Evolutionary conservation across 305 asterid species (phyloP).

Genomic region (Fraxinus paxiana): DNA sequence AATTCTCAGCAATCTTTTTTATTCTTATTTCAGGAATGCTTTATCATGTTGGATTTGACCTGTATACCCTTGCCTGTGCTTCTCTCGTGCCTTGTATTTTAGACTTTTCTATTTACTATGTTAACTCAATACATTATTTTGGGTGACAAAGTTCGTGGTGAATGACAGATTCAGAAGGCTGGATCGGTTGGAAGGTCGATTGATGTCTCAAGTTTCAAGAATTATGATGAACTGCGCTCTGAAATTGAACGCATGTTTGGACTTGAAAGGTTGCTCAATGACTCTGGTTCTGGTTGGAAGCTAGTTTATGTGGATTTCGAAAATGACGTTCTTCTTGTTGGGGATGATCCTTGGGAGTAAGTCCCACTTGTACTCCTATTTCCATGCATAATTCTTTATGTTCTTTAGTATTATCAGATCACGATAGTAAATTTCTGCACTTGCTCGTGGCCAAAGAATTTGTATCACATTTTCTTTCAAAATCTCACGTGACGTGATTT

Average conservation of each 20-base stretch:
- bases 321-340: slow-evolving; percentile 82
- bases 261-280: slow-evolving; percentile 69
- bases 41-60: neutral
- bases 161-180: slow-evolving; percentile 70
- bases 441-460: neutral
- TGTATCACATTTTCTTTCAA: neutral
- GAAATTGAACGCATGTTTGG: slow-evolving; percentile 93
- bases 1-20: neutral
- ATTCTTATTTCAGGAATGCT: neutral
- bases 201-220: slow-evolving; percentile 72
- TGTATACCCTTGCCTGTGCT: neutral
- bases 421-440: neutral
- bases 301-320: slow-evolving; percentile 83
- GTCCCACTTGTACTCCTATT: slow-evolving; percentile 22
- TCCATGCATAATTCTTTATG: neutral
- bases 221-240: slow-evolving; percentile 63
- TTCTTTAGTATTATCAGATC: neutral
- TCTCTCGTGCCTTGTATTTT: neutral
- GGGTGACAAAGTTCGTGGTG: neutral
- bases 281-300: slow-evolving; percentile 80
- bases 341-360: slow-evolving; percentile 99
- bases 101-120: neutral
- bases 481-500: neutral
- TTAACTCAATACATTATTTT: neutral
- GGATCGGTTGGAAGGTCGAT: slow-evolving; percentile 95